A percentile compares a stretch with the other conserved stretches of the same genome.
Conservation (phyloP, 1,139 yeast genomes). For the Wickerhamomyces sp. region DNA sequence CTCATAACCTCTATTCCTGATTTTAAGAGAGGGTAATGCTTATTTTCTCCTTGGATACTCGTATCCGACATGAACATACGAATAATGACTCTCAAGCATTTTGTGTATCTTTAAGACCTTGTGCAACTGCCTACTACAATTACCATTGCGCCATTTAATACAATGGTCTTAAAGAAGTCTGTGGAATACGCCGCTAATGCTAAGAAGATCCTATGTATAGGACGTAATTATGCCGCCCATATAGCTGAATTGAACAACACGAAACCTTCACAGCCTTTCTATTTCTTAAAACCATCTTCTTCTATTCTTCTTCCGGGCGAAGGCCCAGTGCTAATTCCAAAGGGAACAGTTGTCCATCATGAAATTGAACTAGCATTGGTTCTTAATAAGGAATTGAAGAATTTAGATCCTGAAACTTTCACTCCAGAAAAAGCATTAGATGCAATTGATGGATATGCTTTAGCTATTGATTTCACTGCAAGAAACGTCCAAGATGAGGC, state of each 20-base stretch:
- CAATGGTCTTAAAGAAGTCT: too few relatives aligned
- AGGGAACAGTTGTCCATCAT: constrained; percentile 79
- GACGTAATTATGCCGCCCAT: constrained; percentile 94
- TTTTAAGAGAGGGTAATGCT: too few relatives aligned
- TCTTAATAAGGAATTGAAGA: constrained; percentile 57
- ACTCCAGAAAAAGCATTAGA: constrained; percentile 67
- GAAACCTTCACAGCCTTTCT: constrained; percentile 81
- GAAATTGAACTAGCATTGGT: constrained; percentile 90
- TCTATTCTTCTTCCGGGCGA: constrained; percentile 44
- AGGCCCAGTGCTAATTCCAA: constrained; percentile 82
- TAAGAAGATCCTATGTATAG: constrained; percentile 85
- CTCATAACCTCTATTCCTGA: too few relatives aligned
- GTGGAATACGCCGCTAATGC: constrained; percentile 60
- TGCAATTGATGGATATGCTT: constrained; percentile 77
- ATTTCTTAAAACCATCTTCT: constrained; percentile 82
- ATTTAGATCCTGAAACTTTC: constrained; percentile 53
- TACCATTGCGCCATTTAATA: too few relatives aligned
- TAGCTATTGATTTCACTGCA: constrained; percentile 92
- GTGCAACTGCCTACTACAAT: too few relatives aligned
- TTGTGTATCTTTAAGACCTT: too few relatives aligned
- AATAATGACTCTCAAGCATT: too few relatives aligned
- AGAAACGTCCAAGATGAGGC: constrained; percentile 95
- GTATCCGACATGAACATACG: too few relatives aligned
- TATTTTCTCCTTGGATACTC: too few relatives aligned
- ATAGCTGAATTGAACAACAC: constrained; percentile 82